phyloP scores from a whole-genome alignment of 2,329 filamentous ascomycete species.

The Cladophialophora yegresii region DNA sequence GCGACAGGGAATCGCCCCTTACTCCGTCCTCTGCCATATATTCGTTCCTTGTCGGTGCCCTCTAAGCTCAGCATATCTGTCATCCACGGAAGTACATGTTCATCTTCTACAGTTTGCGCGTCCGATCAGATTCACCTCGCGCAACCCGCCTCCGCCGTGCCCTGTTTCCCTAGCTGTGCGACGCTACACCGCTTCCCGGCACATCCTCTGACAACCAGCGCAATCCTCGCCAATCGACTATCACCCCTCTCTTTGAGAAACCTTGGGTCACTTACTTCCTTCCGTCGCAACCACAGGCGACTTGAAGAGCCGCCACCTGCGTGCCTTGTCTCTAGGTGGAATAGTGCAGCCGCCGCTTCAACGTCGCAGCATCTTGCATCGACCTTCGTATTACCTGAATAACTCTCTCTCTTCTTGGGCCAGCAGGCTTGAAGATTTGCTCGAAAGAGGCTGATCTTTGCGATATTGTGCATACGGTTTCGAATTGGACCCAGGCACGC shows the following conservation, averaged over 20 bases:
- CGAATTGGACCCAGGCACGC: not conserved
- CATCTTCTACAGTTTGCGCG: conserved; percentile 4
- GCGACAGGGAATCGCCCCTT: not conserved
- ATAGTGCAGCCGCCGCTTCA: conserved; percentile 12
- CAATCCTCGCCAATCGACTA: not conserved
- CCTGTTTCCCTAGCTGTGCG: conserved; percentile 11
- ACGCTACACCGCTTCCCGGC: conserved; percentile 15
- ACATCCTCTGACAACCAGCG: conserved; percentile 11
- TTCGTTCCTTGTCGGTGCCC: not conserved
- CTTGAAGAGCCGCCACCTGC: not conserved
- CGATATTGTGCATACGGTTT: conserved; percentile 4
- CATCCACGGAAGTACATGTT: not conserved
- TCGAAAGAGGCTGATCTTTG: not conserved
- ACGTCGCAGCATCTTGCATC: not conserved
- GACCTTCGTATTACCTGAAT: not conserved
- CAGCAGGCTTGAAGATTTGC: not conserved
- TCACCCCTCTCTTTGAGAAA: conserved; percentile 6
- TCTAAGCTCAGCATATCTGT: not conserved
- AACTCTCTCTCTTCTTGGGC: not conserved
- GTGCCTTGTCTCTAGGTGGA: not conserved
- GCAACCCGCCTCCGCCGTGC: conserved; percentile 3
- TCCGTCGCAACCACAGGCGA: not conserved
- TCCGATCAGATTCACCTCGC: conserved; percentile 7
- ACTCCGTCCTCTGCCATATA: not conserved
- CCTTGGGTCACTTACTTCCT: conserved; percentile 6